Conservation (phyloP, 2,329 filamentous ascomycete species). For the Botrytis squamosa region DNA sequence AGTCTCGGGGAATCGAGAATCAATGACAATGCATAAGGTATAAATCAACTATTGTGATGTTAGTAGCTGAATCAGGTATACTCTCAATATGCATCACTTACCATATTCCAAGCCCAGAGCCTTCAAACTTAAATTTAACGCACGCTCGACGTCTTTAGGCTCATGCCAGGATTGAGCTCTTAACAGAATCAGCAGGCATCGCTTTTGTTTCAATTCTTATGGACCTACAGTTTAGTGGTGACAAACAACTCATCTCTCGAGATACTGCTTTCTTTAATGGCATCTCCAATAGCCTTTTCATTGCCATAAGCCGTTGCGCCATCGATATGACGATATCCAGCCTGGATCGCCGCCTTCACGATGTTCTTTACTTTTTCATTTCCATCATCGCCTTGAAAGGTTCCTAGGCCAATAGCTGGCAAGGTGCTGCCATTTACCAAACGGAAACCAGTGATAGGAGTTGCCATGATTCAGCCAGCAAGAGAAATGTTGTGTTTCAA, state of each 20-base stretch:
- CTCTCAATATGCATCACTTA: too few species aligned
- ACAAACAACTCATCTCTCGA: slow-evolving; percentile 44
- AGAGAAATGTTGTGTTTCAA: not conserved
- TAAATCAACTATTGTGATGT: not conserved
- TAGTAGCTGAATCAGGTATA: not conserved
- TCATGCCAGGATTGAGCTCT: slow-evolving; percentile 16
- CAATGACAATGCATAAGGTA: slow-evolving; percentile 22
- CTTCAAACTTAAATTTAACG: not conserved
- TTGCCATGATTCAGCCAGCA: not conserved
- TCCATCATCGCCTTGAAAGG: slow-evolving; percentile 11
- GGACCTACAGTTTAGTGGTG: not conserved
- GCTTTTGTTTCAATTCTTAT: not conserved
- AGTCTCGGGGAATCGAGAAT: too few species aligned
- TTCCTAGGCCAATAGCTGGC: slow-evolving; percentile 2
- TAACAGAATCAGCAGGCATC: not conserved
- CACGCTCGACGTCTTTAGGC: not conserved
- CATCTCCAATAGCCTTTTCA: slow-evolving; percentile 39
- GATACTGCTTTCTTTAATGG: slow-evolving; percentile 41
- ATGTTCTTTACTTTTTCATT: slow-evolving; percentile 3
- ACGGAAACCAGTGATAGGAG: not conserved
- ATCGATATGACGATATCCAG: slow-evolving; percentile 18
- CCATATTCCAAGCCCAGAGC: slow-evolving; percentile 9
- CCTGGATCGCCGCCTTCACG: not conserved
- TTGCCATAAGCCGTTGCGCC: slow-evolving; percentile 10
- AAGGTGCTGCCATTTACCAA: not conserved